Conservation (phyloP, 2,329 filamentous ascomycete species). For the Diaporthe helianthi region DNA sequence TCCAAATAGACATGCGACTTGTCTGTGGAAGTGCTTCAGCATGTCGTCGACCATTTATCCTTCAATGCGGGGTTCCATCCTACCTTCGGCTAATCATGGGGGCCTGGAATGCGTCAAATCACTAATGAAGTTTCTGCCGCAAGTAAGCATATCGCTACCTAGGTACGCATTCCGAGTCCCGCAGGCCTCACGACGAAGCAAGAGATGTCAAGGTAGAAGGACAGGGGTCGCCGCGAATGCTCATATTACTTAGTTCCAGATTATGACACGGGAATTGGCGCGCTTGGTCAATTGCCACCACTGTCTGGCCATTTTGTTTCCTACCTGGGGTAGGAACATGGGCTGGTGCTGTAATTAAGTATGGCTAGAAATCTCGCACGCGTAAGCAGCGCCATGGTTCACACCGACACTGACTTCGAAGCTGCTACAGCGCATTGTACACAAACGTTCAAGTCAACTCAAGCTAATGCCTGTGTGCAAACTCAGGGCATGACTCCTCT, state of each 20-base stretch:
- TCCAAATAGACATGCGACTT: background rate
- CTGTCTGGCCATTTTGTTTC: background rate
- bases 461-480: background rate
- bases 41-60: background rate
- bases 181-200: background rate
- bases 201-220: background rate
- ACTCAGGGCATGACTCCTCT: background rate
- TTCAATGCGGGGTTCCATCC: background rate
- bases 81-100: background rate
- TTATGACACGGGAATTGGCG: background rate
- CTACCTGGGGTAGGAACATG: no score
- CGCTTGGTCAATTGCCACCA: background rate
- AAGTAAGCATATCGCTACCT: background rate
- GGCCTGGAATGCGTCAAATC: background rate
- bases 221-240: background rate
- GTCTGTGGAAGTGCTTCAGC: background rate
- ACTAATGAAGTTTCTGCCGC: background rate
- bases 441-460: background rate
- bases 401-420: background rate
- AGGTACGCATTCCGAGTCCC: no score
- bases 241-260: background rate
- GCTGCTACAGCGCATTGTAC: background rate
- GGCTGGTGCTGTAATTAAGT: no score
- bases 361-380: no score
- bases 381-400: background rate